Evolutionary conservation across 2,329 filamentous ascomycete species (phyloP).

Genomic region (Ceratocystis diversiconidia): DNA sequence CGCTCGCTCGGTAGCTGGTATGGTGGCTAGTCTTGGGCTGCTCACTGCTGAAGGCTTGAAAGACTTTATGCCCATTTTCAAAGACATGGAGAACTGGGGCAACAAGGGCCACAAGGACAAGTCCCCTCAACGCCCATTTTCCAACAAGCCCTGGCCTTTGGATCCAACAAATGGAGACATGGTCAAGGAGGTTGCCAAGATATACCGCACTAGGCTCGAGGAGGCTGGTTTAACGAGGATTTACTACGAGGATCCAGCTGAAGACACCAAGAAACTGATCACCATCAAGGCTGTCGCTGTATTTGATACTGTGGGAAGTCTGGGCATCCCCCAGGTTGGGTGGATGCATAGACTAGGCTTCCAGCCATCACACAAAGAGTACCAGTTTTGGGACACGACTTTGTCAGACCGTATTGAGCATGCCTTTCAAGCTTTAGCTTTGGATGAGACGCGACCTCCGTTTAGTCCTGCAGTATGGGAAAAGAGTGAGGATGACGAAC

Average conservation of each 20-base stretch:
- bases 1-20: conserved; percentile 40
- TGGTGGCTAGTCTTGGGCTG: conserved; percentile 37
- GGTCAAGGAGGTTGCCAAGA: conserved; percentile 24
- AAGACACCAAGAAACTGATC: conserved; percentile 8
- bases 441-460: conserved; percentile 41
- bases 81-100: conserved; percentile 41
- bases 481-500: conserved; percentile 20
- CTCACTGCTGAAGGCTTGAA: conserved; percentile 40
- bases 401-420: conserved; percentile 40
- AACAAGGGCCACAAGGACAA: conserved; percentile 32
- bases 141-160: conserved; percentile 34
- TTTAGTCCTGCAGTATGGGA: conserved; percentile 45
- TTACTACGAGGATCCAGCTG: conserved; percentile 3
- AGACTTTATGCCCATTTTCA: conserved; percentile 41
- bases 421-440: conserved; percentile 44
- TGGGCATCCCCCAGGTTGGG: conserved; percentile 31
- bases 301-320: conserved; percentile 32
- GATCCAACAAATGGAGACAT: conserved; percentile 16
- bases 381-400: conserved; percentile 39
- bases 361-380: conserved; percentile 32
- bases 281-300: conserved; percentile 31
- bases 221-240: conserved; percentile 31
- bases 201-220: conserved; percentile 33
- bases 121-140: conserved; percentile 34
- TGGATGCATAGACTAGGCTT: conserved; percentile 36